Evolutionary conservation across 352 stramenopile genomes (phyloP).

Genomic region (Nothophytophthora sp.): DNA sequence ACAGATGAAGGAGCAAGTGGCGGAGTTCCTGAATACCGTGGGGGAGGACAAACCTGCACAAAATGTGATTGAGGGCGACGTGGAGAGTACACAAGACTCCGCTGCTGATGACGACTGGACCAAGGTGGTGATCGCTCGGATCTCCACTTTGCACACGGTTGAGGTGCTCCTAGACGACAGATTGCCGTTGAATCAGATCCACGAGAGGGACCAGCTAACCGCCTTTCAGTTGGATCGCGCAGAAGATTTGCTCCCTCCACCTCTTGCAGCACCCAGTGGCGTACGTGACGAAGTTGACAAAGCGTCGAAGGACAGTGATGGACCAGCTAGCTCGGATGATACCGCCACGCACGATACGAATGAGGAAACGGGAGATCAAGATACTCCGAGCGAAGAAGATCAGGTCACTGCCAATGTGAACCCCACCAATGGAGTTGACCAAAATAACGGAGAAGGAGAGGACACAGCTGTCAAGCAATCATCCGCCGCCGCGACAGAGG

Average conservation of each 20-base stretch:
- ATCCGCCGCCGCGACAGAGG: not conserved
- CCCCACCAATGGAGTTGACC: not conserved
- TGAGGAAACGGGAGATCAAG: too few species aligned
- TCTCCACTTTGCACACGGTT: conserved; percentile 61
- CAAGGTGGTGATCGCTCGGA: conserved; percentile 59
- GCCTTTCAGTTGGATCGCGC: conserved; percentile 66
- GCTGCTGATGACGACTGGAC: conserved; percentile 12
- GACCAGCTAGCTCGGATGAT: too few species aligned
- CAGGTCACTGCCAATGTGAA: too few species aligned
- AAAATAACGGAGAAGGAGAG: not conserved
- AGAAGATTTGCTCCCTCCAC: conserved; percentile 23
- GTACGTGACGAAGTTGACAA: too few species aligned
- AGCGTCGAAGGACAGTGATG: too few species aligned
- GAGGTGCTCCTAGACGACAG: conserved; percentile 68
- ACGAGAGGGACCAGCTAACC: conserved; percentile 75
- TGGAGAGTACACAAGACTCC: not conserved
- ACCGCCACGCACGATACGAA: too few species aligned
- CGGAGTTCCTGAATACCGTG: conserved; percentile 35
- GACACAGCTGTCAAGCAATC: not conserved
- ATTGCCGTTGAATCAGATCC: conserved; percentile 64
- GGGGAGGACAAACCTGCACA: conserved; percentile 6
- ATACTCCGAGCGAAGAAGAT: too few species aligned
- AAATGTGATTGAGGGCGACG: conserved; percentile 1
- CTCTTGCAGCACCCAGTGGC: too few species aligned
- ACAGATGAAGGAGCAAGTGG: conserved; percentile 65